Percentiles rank a stretch among this genome's conserved stretches.
Conservation (phyloP, 257 asterid species). For the Voacanga thouarsii region DNA sequence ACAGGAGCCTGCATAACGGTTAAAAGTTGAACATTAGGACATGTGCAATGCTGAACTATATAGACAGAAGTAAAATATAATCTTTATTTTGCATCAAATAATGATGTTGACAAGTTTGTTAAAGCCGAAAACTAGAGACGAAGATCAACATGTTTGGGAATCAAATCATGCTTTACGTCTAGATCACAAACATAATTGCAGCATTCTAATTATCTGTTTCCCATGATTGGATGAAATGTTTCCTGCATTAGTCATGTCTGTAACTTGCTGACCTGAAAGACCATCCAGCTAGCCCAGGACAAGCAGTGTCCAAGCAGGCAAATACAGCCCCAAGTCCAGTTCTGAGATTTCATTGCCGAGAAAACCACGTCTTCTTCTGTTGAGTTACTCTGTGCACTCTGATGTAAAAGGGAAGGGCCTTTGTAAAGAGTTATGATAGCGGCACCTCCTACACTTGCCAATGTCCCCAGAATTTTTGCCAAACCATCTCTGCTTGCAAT, state of each 20-base stretch:
- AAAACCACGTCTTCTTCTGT: constrained; percentile 15
- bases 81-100: neutral
- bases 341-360: constrained; percentile 36
- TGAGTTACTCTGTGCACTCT: constrained; percentile 20
- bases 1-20: constrained; percentile 65
- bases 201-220: neutral
- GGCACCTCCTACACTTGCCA: constrained; percentile 81
- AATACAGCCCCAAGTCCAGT: constrained; percentile 82
- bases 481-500: constrained; percentile 60
- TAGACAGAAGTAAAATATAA: too few species aligned
- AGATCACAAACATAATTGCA: neutral
- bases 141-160: neutral
- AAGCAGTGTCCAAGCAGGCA: constrained; percentile 76
- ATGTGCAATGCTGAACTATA: neutral
- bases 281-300: constrained; percentile 97
- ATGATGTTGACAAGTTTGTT: neutral
- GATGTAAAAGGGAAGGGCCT: constrained; percentile 63
- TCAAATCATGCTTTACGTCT: neutral
- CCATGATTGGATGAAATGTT: neutral
- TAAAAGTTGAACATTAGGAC: neutral
- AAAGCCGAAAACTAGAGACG: neutral
- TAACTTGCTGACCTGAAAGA: constrained; percentile 52
- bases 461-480: constrained; percentile 70
- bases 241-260: neutral
- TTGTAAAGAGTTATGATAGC: constrained; percentile 67